Percentiles rank a stretch among this genome's conserved stretches.
phyloP scores from a whole-genome alignment of 805 yeast species.

The Scheffersomyces spartinae region DNA sequence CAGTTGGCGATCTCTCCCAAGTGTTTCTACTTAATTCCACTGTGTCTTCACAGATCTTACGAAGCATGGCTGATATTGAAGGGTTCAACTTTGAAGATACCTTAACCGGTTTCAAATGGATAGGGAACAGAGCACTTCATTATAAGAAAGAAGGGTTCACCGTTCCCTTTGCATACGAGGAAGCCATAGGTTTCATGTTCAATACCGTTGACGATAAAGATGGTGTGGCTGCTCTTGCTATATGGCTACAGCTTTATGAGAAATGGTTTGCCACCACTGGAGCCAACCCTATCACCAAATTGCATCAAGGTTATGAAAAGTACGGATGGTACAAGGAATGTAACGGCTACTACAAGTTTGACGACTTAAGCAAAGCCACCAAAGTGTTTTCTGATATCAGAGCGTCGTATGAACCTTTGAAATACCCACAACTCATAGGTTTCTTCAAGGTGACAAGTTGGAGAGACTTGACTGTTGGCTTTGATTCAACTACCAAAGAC shows the following conservation, averaged over 20 bases:
- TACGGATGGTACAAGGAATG: conserved; percentile 79
- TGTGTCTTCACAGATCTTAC: conserved; percentile 78
- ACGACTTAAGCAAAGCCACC: conserved; percentile 39
- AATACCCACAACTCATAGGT: conserved; percentile 44
- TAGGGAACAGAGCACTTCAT: conserved; percentile 79
- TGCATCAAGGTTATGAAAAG: conserved; percentile 45
- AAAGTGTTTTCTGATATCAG: conserved; percentile 48
- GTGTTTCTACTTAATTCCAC: conserved; percentile 73
- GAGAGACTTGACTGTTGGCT: conserved; percentile 81
- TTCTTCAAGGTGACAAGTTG: conserved; percentile 45
- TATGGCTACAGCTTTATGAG: conserved; percentile 62
- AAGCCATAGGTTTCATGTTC: conserved; percentile 94
- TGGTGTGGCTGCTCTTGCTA: conserved; percentile 71
- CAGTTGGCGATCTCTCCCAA: conserved; percentile 13
- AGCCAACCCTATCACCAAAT: conserved; percentile 32
- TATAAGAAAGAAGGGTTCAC: conserved; percentile 47
- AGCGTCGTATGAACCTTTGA: conserved; percentile 9
- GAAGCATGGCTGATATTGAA: conserved; percentile 49
- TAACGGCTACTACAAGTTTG: conserved; percentile 75
- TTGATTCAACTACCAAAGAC: conserved; percentile 54
- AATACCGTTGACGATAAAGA: conserved; percentile 80
- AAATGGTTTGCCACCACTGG: conserved; percentile 33
- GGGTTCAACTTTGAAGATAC: conserved; percentile 69
- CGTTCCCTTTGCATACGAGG: conserved; percentile 90
- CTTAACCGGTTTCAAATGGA: conserved; percentile 95